Conservation (phyloP, 176 grass and related monocot genomes). For the Chloris gayana region DNA sequence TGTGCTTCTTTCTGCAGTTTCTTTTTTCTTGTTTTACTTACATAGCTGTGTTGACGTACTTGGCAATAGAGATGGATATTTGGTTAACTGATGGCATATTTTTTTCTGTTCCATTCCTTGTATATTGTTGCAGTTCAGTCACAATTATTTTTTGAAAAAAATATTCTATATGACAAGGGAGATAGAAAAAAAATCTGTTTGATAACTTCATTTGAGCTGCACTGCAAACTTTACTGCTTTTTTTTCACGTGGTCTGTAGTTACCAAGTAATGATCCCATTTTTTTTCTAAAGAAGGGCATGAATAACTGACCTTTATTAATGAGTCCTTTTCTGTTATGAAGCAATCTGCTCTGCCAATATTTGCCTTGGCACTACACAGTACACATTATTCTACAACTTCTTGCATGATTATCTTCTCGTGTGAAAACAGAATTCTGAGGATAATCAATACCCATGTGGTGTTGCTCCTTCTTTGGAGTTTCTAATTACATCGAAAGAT, state of each 20-base stretch:
- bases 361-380: not conserved
- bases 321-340: not conserved
- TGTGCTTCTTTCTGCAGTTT: not conserved
- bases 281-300: no score
- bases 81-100: no score
- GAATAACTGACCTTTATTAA: not conserved
- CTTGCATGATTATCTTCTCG: conserved; percentile 2
- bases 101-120: not conserved
- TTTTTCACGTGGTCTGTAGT: no score
- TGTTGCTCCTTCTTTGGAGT: conserved; percentile 57
- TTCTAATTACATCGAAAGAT: conserved; percentile 59
- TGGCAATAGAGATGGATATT: no score
- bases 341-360: not conserved
- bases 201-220: no score
- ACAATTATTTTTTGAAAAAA: no score
- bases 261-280: no score
- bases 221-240: no score
- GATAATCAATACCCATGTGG: conserved; percentile 65
- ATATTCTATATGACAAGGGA: not conserved
- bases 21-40: not conserved
- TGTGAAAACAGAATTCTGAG: conserved; percentile 58
- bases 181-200: no score
- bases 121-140: not conserved
- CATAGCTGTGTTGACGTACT: no score
- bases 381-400: not conserved